Evolutionary conservation across 306 rosid genomes (phyloP), one percentile per base, ranked within the genome.

Genomic region (Glycine soja): DNA sequence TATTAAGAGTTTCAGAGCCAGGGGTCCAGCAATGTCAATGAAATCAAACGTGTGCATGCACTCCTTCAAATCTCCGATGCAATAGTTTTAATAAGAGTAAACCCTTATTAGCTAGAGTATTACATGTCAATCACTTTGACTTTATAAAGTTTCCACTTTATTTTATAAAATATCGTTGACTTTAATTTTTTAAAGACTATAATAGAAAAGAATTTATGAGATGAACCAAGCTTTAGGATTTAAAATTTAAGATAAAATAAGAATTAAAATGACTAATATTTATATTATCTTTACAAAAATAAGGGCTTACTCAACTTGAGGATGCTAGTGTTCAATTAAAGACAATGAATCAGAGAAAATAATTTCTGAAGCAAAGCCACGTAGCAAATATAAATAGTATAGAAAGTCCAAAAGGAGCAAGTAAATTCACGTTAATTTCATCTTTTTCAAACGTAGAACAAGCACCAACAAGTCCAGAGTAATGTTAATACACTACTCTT

Each of bases 401-500:
- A 58, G 42, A 30, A 61, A 51, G 7, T 3, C 30, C 30, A 24
- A 24, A 24, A 24, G 30, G 30, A 24, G 30, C 30, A 24, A 24
- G 30, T 24, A 24, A 24, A 24, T 24, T 24, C 30, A 24, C 30
- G 30, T 1, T 24, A 24, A 24, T 24, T 24, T 42, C 6, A 72
- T 3, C 15, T 30, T 19, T 16, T 68, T 50, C 14, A 32, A 32
- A 24, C 8, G 5, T 38, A 45, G 36, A 65, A 66, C 6, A 3
- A 8, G 56, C 36, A n/a, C 7, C 8, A 46, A 3, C 30, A 24
- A 38, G 7, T 32, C 16, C 47, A 62, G 75, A 52, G 38, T 54
- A 74, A 3, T 72, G 54, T 72, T 53, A 56, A 3, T 67, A 52
- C 72, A 43, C 47, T 47, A 58, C 72, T 47, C 74, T 86, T 86